Percentiles rank a stretch among this genome's conserved stretches.
Conservation (phyloP, 306 rosid species). For the Arachis stenosperma region DNA sequence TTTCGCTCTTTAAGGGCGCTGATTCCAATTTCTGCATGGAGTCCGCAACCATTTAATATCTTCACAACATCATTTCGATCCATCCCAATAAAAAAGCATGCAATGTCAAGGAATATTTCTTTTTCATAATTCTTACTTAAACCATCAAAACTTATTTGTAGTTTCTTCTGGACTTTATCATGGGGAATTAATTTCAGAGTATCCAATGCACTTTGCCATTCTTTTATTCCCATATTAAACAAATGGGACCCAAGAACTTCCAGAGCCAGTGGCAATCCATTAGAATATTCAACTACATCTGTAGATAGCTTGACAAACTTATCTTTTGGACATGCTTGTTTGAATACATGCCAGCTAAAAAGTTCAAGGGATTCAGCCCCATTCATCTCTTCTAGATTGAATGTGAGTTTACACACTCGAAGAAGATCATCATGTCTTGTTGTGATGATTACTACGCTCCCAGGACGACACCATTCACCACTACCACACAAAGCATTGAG, state of each 20-base stretch:
- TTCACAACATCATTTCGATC: not conserved
- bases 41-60: not conserved
- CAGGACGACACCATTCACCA: conserved; percentile 16
- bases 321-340: not conserved
- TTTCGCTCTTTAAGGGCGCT: not conserved
- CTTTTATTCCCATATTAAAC: not conserved
- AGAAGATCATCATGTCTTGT: conserved; percentile 17
- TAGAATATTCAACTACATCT: not conserved
- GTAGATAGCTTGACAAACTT: not conserved
- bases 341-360: conserved; percentile 31
- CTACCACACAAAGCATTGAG: not conserved
- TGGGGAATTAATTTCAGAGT: not conserved
- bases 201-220: not conserved
- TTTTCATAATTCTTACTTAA: not conserved
- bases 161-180: not conserved
- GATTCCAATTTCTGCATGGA: not conserved
- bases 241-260: conserved; percentile 31
- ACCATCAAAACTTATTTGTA: conserved; percentile 7
- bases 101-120: conserved; percentile 8
- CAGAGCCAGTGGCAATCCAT: conserved; percentile 33
- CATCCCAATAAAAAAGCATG: not conserved
- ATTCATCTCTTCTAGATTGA: not conserved
- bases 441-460: conserved; percentile 15
- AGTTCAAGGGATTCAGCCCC: not conserved
- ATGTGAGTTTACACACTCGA: not conserved